A percentile compares a stretch with the other conserved stretches of the same genome.
Conservation (phyloP, 202 grass and related monocot genomes). For the Setaria italica region DNA sequence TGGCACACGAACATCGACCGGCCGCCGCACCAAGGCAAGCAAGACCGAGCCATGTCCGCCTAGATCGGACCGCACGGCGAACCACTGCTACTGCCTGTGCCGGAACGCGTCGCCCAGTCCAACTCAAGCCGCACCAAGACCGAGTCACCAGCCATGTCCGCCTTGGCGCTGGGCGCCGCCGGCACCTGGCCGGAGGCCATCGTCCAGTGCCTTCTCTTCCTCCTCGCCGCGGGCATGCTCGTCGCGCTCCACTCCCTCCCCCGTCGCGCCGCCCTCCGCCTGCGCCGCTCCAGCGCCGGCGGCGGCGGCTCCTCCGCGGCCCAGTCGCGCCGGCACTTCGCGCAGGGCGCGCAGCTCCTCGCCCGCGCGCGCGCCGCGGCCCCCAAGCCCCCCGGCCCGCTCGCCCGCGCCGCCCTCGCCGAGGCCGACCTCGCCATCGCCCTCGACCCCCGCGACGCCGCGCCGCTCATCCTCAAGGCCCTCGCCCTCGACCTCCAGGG, state of each 20-base stretch:
- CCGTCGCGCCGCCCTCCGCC: conserved; percentile 49
- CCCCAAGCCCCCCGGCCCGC: conserved; percentile 45
- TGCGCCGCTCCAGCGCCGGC: conserved; percentile 46
- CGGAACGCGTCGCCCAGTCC: background rate
- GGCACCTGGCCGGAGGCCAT: conserved; percentile 59
- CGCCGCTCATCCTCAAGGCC: conserved; percentile 85
- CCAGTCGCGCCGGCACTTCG: conserved; percentile 77
- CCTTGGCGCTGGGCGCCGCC: conserved; percentile 37
- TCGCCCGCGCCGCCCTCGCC: conserved; percentile 66
- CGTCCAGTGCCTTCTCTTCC: conserved; percentile 67
- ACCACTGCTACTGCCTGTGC: background rate
- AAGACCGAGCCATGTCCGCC: background rate
- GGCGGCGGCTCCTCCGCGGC: conserved; percentile 44
- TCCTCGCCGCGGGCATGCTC: conserved; percentile 66
- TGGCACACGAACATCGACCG: background rate
- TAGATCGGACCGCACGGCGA: background rate
- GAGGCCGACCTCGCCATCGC: conserved; percentile 79
- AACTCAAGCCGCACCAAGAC: background rate
- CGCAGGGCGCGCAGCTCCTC: conserved; percentile 76
- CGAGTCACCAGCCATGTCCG: conserved; percentile 30
- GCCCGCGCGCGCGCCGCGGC: conserved; percentile 65
- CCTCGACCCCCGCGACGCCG: conserved; percentile 75
- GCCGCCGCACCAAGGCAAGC: background rate
- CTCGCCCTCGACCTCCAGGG: conserved; percentile 82
- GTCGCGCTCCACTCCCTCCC: conserved; percentile 74